Percentiles rank a stretch among this genome's conserved stretches.
Conservation (phyloP, 768 basidiomycete genomes). For the Boletus vermiculosoides region DNA sequence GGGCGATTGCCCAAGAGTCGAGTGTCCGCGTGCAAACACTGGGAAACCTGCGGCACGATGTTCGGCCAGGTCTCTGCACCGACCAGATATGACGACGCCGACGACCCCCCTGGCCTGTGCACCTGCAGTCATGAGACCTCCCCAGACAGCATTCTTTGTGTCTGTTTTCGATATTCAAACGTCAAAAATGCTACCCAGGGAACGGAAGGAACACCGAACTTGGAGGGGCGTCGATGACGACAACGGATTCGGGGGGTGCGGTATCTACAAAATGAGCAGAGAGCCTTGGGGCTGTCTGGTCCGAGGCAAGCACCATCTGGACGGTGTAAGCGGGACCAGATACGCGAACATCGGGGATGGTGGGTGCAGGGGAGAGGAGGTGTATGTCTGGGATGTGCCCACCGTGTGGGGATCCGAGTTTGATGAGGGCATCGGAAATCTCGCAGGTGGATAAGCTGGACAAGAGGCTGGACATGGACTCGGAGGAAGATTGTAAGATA, state of each 20-base stretch:
- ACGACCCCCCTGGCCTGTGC: conserved; percentile 66
- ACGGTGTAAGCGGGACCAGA: conserved; percentile 89
- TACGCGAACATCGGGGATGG: conserved; percentile 40
- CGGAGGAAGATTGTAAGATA: background rate
- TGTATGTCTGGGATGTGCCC: conserved; percentile 81
- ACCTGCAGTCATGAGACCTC: conserved; percentile 87
- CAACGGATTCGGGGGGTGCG: conserved; percentile 58
- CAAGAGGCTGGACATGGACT: conserved; percentile 14
- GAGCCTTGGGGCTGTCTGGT: conserved; percentile 61
- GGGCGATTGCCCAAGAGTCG: conserved; percentile 82
- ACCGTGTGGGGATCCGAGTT: conserved; percentile 67
- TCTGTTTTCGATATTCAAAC: conserved; percentile 40
- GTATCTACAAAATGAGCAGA: conserved; percentile 81
- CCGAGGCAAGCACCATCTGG: conserved; percentile 64
- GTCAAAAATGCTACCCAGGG: background rate
- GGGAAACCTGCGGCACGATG: conserved; percentile 69
- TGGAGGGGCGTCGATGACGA: conserved; percentile 73
- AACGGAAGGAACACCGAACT: conserved; percentile 43
- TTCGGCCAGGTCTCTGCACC: conserved; percentile 82
- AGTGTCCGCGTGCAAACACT: conserved; percentile 78
- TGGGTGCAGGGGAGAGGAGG: conserved; percentile 35
- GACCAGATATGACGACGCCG: conserved; percentile 81
- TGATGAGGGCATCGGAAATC: conserved; percentile 85
- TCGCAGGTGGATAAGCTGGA: conserved; percentile 69
- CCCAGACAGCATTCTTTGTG: conserved; percentile 84